A percentile compares a stretch with the other conserved stretches of the same genome.
Conservation (phyloP, 2,329 filamentous ascomycete genomes). For the Xylaria sp. region DNA sequence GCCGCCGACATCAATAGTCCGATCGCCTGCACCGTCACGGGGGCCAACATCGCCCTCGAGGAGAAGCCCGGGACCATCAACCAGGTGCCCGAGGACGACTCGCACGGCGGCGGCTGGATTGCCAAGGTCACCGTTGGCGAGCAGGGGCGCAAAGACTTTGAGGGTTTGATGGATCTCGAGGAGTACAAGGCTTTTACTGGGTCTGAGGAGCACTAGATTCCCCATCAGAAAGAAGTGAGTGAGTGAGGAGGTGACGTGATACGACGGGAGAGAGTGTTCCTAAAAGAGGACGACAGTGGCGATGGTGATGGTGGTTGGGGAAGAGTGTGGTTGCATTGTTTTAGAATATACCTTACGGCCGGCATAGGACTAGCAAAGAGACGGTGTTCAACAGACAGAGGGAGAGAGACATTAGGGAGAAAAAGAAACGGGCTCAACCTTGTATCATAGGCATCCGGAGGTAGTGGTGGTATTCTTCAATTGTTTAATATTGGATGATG, state of each 20-base stretch:
- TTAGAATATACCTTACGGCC: conserved; percentile 8
- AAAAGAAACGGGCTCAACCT: conserved; percentile 43
- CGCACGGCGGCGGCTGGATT: conserved; percentile 84
- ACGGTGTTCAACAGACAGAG: conserved; percentile 32
- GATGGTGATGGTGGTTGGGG: background rate
- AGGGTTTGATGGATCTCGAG: conserved; percentile 76
- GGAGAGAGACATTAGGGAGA: no score
- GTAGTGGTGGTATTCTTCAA: conserved; percentile 32
- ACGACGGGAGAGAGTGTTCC: background rate
- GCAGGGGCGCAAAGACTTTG: conserved; percentile 68
- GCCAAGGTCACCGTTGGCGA: conserved; percentile 82
- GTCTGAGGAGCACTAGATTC: conserved; percentile 43
- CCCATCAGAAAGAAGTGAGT: no score
- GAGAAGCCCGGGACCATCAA: conserved; percentile 89
- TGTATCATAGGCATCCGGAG: conserved; percentile 41
- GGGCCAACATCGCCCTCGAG: conserved; percentile 76
- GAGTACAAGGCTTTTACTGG: conserved; percentile 78
- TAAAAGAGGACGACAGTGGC: background rate
- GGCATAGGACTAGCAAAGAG: conserved; percentile 11
- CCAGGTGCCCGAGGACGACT: conserved; percentile 81
- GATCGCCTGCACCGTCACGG: conserved; percentile 75
- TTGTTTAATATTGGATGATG: conserved; percentile 5
- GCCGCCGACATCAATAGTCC: conserved; percentile 97
- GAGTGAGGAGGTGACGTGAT: no score
- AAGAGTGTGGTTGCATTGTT: conserved; percentile 8